Evolutionary conservation across 208 protist genomes (phyloP).

Genomic region (Acanthamoeba castellanii): DNA sequence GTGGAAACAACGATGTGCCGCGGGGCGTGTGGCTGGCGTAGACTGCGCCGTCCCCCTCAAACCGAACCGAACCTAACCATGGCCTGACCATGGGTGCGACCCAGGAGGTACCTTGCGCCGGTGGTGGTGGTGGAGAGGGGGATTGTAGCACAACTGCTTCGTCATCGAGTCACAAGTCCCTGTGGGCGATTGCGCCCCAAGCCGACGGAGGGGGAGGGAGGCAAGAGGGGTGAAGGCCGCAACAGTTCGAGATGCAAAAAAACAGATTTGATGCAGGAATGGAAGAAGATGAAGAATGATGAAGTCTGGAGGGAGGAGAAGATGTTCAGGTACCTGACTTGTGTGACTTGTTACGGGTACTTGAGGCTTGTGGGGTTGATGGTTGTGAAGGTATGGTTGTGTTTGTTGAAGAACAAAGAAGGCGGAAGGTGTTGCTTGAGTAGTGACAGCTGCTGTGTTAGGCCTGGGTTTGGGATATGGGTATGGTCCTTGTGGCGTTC

Average conservation of each 20-base stretch:
- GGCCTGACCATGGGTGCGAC: background rate
- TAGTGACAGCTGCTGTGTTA: too few species aligned
- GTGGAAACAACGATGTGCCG: background rate
- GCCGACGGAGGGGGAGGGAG: too few species aligned
- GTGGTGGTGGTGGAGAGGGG: background rate
- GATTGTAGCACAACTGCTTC: too few species aligned
- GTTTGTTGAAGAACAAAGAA: background rate
- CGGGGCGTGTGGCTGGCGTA: too few species aligned
- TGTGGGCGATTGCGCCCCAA: too few species aligned
- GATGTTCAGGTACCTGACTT: background rate
- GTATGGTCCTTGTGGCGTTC: too few species aligned
- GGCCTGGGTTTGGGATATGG: too few species aligned
- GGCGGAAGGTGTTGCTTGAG: too few species aligned
- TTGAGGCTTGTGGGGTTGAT: background rate
- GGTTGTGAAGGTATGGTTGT: background rate
- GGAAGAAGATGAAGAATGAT: background rate
- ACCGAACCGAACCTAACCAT: background rate
- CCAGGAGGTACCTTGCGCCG: background rate
- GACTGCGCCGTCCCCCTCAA: background rate
- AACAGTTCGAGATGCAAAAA: background rate
- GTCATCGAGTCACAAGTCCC: too few species aligned
- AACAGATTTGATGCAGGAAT: background rate
- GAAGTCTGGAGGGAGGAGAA: background rate
- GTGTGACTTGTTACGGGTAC: background rate
- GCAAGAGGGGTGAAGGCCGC: background rate